These are phyloP conservation scores for Gynandropsis gynandra DNA, from an alignment of 345 rosid genomes.

Conservation along the genomic window DNA sequence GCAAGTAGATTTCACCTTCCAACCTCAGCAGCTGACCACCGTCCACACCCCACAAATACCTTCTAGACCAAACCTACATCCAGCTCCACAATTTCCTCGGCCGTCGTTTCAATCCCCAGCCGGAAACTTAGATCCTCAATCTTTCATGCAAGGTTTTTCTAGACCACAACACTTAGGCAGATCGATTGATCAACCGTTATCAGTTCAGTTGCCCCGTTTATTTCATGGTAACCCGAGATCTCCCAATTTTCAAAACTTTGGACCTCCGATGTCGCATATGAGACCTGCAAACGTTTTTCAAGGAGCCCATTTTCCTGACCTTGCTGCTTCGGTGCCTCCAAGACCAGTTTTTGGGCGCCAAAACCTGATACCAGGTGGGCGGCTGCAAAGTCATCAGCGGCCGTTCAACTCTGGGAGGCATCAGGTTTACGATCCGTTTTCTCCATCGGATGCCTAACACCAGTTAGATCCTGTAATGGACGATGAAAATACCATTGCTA, in stretches of 20 bases:
- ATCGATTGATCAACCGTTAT: constrained; percentile 37
- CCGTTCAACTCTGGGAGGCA: constrained; percentile 34
- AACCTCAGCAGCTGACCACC: constrained; percentile 34
- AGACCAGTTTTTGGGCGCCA: constrained; percentile 43
- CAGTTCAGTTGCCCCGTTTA: constrained; percentile 20
- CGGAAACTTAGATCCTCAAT: constrained; percentile 34
- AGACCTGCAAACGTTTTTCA: constrained; percentile 40
- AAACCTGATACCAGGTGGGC: constrained; percentile 28
- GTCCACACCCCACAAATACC: constrained; percentile 28
- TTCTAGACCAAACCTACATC: constrained; percentile 37
- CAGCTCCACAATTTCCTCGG: constrained; percentile 28
- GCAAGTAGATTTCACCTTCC: constrained; percentile 61
- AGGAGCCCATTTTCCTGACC: constrained; percentile 30
- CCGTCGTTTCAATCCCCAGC: constrained; percentile 34
- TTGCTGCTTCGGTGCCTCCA: constrained; percentile 39
- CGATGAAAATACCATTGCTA: not conserved
- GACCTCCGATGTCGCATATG: constrained; percentile 36
- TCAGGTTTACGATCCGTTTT: constrained; percentile 84
- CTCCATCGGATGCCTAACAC: constrained; percentile 41
- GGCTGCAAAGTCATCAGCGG: constrained; percentile 36
- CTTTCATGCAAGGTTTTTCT: constrained; percentile 35
- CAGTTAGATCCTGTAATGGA: not conserved
- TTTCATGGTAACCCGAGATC: constrained; percentile 33
- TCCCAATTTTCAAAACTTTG: constrained; percentile 36
- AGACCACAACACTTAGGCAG: constrained; percentile 37